Percentiles rank a stretch among this genome's conserved stretches.
phyloP scores from a whole-genome alignment of 495 filamentous ascomycete genomes.

The Penicillium ucsense region DNA sequence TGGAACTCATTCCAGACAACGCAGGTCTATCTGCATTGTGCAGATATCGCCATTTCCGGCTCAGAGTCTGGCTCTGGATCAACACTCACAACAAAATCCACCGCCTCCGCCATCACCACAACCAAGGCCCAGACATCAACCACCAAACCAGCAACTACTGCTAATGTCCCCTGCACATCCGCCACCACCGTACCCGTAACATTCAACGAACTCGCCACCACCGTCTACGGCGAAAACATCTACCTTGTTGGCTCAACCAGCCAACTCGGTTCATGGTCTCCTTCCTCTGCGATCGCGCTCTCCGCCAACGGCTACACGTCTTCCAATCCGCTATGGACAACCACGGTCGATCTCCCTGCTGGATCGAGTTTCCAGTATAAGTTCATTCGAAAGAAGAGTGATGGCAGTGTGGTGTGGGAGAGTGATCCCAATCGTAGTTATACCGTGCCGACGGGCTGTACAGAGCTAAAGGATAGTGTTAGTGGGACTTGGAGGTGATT shows the following conservation, averaged over 20 bases:
- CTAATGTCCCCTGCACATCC: background rate
- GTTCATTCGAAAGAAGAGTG: constrained; percentile 45
- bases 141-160: background rate
- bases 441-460: constrained; percentile 38
- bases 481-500: constrained; percentile 6
- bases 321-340: constrained; percentile 46
- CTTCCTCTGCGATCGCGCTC: constrained; percentile 36
- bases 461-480: constrained; percentile 2
- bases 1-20: constrained; percentile 50
- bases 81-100: background rate
- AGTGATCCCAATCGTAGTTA: constrained; percentile 47
- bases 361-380: constrained; percentile 53
- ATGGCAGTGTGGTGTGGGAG: constrained; percentile 50
- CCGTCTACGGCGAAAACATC: constrained; percentile 14
- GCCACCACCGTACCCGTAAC: constrained; percentile 1
- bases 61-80: background rate
- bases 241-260: constrained; percentile 44
- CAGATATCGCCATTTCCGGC: constrained; percentile 39
- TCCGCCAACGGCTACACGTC: constrained; percentile 40
- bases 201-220: constrained; percentile 2
- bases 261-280: constrained; percentile 45
- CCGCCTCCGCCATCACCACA: background rate
- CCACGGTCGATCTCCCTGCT: constrained; percentile 34
- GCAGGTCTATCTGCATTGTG: constrained; percentile 47
- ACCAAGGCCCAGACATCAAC: background rate